phyloP scores from a whole-genome alignment of 2,329 filamentous ascomycete species.

The Claviceps humidiphila region DNA sequence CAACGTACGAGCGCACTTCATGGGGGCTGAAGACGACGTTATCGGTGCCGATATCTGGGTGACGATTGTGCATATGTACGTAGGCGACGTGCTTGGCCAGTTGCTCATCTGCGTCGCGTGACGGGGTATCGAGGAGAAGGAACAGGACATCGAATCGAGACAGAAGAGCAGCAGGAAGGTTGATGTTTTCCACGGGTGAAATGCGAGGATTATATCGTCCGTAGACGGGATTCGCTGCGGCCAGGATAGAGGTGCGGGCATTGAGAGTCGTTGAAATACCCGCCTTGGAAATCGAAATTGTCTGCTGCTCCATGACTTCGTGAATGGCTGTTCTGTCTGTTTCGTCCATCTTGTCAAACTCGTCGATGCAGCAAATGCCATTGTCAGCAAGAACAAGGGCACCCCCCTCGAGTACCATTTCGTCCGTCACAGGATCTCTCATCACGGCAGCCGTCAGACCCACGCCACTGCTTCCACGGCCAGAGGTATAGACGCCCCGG shows the following conservation, averaged over 20 bases:
- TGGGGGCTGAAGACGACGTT: conserved; percentile 74
- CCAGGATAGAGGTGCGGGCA: conserved; percentile 87
- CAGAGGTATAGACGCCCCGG: conserved; percentile 74
- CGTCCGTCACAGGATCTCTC: conserved; percentile 71
- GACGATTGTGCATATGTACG: conserved; percentile 92
- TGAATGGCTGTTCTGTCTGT: conserved; percentile 71
- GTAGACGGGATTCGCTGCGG: conserved; percentile 92
- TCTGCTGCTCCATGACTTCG: conserved; percentile 83
- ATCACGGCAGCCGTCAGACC: conserved; percentile 74
- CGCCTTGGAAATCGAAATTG: conserved; percentile 70
- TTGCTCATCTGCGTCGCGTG: conserved; percentile 79
- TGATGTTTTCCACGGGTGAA: conserved; percentile 97
- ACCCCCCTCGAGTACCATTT: conserved; percentile 73
- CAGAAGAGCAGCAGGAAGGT: conserved; percentile 89
- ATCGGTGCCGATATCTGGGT: conserved; percentile 57
- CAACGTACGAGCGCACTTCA: conserved; percentile 92
- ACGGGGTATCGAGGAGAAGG: conserved; percentile 88
- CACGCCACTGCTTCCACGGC: conserved; percentile 68
- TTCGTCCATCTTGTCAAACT: conserved; percentile 86
- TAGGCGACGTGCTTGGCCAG: conserved; percentile 90
- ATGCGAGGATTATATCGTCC: conserved; percentile 96
- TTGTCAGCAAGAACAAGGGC: conserved; percentile 71
- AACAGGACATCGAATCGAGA: conserved; percentile 97
- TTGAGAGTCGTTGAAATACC: conserved; percentile 70
- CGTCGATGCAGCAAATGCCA: conserved; percentile 75